Conservation (phyloP, 2,329 filamentous ascomycete species). For the Colletotrichum sp. region DNA sequence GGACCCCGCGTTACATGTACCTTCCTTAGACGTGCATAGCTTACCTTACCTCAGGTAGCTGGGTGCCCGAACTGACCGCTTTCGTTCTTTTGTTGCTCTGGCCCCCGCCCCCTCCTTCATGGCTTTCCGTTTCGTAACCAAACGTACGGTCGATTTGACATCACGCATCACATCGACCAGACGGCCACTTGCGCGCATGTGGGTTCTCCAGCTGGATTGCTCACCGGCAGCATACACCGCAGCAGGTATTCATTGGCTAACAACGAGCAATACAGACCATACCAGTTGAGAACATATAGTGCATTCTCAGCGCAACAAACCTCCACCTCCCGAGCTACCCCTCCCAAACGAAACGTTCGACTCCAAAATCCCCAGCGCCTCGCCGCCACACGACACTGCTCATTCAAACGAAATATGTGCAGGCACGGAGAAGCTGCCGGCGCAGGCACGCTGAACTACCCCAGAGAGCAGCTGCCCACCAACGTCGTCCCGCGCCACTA, state of each 20-base stretch:
- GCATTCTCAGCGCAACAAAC: background rate
- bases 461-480: constrained; percentile 84
- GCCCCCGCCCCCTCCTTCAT: constrained; percentile 14
- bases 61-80: constrained; percentile 11
- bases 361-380: constrained; percentile 17
- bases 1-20: constrained; percentile 18
- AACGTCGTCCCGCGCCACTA: constrained; percentile 95
- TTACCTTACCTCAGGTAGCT: background rate
- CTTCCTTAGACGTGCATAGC: constrained; percentile 12
- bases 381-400: constrained; percentile 17
- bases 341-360: background rate
- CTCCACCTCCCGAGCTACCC: constrained; percentile 4
- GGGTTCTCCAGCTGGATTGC: background rate
- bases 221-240: background rate
- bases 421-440: constrained; percentile 13
- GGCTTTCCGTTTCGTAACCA: constrained; percentile 13
- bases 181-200: constrained; percentile 12
- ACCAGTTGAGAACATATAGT: constrained; percentile 1
- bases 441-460: constrained; percentile 14
- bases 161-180: constrained; percentile 10
- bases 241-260: background rate
- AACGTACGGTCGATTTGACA: constrained; percentile 7
- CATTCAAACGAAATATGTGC: constrained; percentile 23
- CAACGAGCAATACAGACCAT: background rate
- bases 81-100: constrained; percentile 16